Base-by-base conservation (phyloP, 2,329 filamentous ascomycete species). In the Arthrobotrys iridis region DNA sequence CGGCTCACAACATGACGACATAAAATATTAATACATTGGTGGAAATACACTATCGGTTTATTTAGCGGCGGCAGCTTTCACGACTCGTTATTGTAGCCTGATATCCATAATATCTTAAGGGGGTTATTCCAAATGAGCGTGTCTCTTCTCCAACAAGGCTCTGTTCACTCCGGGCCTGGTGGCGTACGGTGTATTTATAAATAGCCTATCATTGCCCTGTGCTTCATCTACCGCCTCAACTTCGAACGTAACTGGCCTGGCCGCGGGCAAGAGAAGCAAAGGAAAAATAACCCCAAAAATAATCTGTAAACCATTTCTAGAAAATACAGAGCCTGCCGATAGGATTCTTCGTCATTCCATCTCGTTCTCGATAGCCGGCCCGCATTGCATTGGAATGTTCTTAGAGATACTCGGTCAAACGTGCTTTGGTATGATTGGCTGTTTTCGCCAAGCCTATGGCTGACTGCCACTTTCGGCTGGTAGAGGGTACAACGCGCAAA, bases 341-440 rank as follows among this genome's bases (percentile, higher is more conserved):
- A n/a, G 11, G n/a, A n/a, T 66, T 66, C 63, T 50, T 20, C 26
- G 35, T 8, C 26, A 24, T 70, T 70, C 65, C 18, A 41, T 52
- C 64, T 13, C n/a, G 20, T 60, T 59, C 64, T 35, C 35, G 43
- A 41, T 68, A 46, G 58, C 63, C 18, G 26, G 46, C 46, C 18
- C 24, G 8, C 37, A 20, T n/a, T n/a, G n/a, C n/a, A n/a, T n/a
- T n/a, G 28, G n/a, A 35, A 13, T 52, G 46, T 37, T 13, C 26
- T 24, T 55, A 6, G 50, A 37, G 30, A 43, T 59, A 22, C 52
- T 43, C 2, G 24, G 28, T 59, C 33, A 62, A 45, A 60, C 45
- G 65, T 70, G 55, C 65, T 55, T 37, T 37, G 41, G 65, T 55
- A 35, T 35, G 45, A 70, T 67, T 67, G 63, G 63, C 40, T 37